Base-by-base conservation (phyloP, 2,329 filamentous ascomycete genomes). In the Hymenoscyphus repandus region DNA sequence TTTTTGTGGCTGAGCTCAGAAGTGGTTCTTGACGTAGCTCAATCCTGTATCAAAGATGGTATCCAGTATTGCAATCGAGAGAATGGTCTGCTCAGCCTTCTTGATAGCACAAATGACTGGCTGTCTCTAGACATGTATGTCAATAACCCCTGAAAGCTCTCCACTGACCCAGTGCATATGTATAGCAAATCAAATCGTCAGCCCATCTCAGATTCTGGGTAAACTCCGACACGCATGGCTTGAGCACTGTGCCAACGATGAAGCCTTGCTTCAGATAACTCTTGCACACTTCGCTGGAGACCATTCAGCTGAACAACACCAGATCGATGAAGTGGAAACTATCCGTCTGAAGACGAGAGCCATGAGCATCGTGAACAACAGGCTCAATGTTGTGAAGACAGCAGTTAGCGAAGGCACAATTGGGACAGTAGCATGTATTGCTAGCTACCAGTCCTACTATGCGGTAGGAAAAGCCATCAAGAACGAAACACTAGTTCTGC, bases 211-310 rank as follows among this genome's bases (percentile, higher is more conserved):
- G 22, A 45, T 58, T 10, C 55, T 58, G 49, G 52, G 54, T 1
- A 52, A 48, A 34, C 37, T 56, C 5, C 50, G 52, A 9, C 46
- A 34, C 5, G 47, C 53, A 36, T 58, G 56, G 54, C 42, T 58
- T n/a, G 37, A 32, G 1, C 32, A 57, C 9, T 52, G 53, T 27
- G 54, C 47, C 17, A 43, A 50, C 39, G 54, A 58, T 20, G 18
- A 38, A 11, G 52, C 56, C 2, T 20, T 57, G 5, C 55, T 57
- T 20, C 45, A 55, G 38, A 45, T 55, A 5, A 50, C 48, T 13
- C 54, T 58, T 3, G 55, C 52, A 5, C 56, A 57, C 41, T 55
- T 54, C 34, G 54, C 56, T 13, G 54, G 56, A 5, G 52, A 54
- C 20, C 55, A 55, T 7, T 48, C 53, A 36, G 33, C 46, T 32